These are phyloP conservation scores for Aurinia saxatilis DNA, from an alignment of 345 rosid species.

Conservation along the genomic window DNA sequence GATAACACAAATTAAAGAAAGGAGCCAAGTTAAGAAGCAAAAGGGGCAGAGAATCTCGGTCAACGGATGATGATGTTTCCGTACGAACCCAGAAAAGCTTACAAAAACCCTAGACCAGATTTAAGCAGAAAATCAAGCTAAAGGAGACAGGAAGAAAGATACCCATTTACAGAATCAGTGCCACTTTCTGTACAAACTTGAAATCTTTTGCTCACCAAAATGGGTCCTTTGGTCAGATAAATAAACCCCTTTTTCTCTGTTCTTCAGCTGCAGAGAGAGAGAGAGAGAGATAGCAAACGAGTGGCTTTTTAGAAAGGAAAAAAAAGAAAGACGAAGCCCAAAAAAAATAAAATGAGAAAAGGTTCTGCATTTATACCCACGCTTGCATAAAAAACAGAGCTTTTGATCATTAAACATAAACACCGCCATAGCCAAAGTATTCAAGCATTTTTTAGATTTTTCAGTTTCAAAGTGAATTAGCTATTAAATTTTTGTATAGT, in stretches of 20 bases:
- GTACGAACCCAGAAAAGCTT: slow-evolving; percentile 36
- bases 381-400: slow-evolving; percentile 93
- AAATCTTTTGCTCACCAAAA: slow-evolving; percentile 33
- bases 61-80: slow-evolving; percentile 49
- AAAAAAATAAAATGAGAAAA: slow-evolving; percentile 26
- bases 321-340: slow-evolving; percentile 2
- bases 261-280: slow-evolving; percentile 25
- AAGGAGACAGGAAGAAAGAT: slow-evolving; percentile 57
- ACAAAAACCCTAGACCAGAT: slow-evolving; percentile 67
- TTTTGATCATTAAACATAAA: slow-evolving; percentile 71
- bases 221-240: slow-evolving; percentile 32
- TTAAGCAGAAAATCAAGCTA: slow-evolving; percentile 29
- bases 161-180: slow-evolving; percentile 76
- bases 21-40: slow-evolving; percentile 25
- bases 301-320: slow-evolving; percentile 32
- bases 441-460: slow-evolving; percentile 28
- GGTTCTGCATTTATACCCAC: slow-evolving; percentile 86
- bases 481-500: slow-evolving; percentile 3
- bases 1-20: slow-evolving; percentile 15
- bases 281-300: slow-evolving; percentile 26
- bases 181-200: slow-evolving; percentile 43
- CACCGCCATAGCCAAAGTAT: slow-evolving; percentile 74
- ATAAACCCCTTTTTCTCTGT: slow-evolving; percentile 30
- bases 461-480: neutral
- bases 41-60: slow-evolving; percentile 41